Base-by-base conservation (phyloP, 495 filamentous ascomycete genomes). In the Talaromyces proteolyticus region DNA sequence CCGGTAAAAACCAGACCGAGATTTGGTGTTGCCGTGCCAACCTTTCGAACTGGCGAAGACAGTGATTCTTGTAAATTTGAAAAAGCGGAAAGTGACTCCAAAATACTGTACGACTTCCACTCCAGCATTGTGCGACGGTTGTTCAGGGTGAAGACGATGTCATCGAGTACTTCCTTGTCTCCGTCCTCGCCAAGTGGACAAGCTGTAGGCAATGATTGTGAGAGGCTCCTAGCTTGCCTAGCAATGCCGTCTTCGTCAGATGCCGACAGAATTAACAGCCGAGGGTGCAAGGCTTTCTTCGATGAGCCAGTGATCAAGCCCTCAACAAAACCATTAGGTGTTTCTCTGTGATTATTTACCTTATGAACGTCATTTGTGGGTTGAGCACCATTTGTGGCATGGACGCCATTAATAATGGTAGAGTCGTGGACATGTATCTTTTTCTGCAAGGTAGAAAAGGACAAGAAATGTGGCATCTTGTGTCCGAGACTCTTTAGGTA, bases 1-100 rank as follows among this genome's bases (percentile, higher is more conserved):
- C 68, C 68, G 0, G 64, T 69, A 44, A 71, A 71, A 0, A 62
- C 53, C 34, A 61, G 60, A 19, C 44, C 42, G 37, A 65, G 23
- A 2, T 53, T 51, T 17, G 21, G 14, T 44, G 7, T n/a, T 3
- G 21, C 17, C 7, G 42, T 44, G 29, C 6, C 6, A 24, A 12
- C 17, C 10, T 21, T 44, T 12, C 24, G 8, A 11, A 44, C n/a
- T n/a, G n/a, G n/a, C n/a, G n/a, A n/a, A n/a, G n/a, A n/a, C n/a
- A n/a, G n/a, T n/a, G n/a, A n/a, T n/a, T 34, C 29, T 56, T 65
- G 39, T 47, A 34, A 42, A 16, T 34, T 14, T 34, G 29, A 14
- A 34, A 8, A 8, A 14, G 29, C 29, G 29, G 8, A 4, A 34
- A 34, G 14, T 34, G 29, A 14, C 8, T 34, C n/a, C n/a, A n/a